Base-by-base conservation (phyloP, 305 asterid genomes). In the Solanum aculeatissimum region DNA sequence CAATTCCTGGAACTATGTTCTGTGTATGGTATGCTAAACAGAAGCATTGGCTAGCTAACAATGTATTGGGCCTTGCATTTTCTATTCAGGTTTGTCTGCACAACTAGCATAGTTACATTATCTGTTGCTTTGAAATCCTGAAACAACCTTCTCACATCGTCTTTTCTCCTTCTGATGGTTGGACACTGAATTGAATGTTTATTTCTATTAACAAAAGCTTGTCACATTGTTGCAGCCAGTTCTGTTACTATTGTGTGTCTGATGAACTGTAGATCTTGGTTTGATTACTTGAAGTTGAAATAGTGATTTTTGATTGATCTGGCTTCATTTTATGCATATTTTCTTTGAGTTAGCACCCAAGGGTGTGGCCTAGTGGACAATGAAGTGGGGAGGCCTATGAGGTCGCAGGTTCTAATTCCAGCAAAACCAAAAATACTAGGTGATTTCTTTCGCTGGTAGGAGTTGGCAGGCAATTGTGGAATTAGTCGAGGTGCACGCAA, bases 31-130 rank as follows among this genome's bases (percentile, higher is more conserved):
- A 97, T 88, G 98, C 99, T 84, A 89, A 89, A 60, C 85, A 93
- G 93, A 97, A 97, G 92, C 99, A 97, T 86, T 97, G 99, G 99
- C 94, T 95, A 15, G 98, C 98, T 83, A 97, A 95, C 92, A 97
- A 95, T 85, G 89, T 92, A 54, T 88, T 97, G 94, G 98, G 98
- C 65, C 97, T 95, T 40, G 95, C 98, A 42, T 97, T 97, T 91
- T 92, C 93, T 93, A 90, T 95, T 91, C 99, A 96, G 97, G 98
- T 96, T 84, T 70, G 85, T 54, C 82, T 49, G 45, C 27, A 16
- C 16, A 75, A 75, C 42, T 25, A 75, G 45, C 63, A 19, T 14
- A 23, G 62, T 75, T 75, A 9, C 82, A 1, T 27, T 27, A 2
- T 74, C 45, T 49, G 63, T 75, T 27, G 45, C 45, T 75, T 75